Evolutionary conservation across 306 rosid species (phyloP).

Genomic region (Acacia confusa): DNA sequence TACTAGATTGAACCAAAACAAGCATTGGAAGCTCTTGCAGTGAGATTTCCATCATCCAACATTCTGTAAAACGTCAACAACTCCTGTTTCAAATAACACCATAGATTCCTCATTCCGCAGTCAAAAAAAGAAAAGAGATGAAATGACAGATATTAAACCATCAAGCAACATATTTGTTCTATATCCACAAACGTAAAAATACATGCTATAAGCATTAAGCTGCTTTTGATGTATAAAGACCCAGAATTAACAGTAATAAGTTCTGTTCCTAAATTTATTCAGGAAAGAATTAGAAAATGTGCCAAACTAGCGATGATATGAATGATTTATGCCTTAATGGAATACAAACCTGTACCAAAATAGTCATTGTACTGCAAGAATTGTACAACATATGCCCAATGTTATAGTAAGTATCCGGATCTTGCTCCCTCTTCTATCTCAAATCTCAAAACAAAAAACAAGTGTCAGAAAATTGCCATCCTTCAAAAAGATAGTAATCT

Average conservation of each 20-base stretch:
- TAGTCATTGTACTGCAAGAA: constrained; percentile 25
- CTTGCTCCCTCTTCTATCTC: constrained; percentile 24
- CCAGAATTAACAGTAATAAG: background rate
- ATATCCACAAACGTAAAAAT: background rate
- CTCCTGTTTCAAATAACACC: constrained; percentile 22
- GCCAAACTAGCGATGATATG: background rate
- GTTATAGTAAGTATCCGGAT: constrained; percentile 15
- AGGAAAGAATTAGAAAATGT: background rate
- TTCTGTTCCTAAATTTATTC: background rate
- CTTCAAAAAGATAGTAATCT: background rate
- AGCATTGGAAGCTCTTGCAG: constrained; percentile 22
- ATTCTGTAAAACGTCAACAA: constrained; percentile 20
- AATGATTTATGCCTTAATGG: background rate
- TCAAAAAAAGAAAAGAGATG: background rate
- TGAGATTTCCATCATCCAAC: constrained; percentile 12
- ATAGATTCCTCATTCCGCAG: background rate
- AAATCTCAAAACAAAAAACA: background rate
- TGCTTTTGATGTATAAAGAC: too few species aligned
- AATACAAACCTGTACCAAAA: constrained; percentile 2
- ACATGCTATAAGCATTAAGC: background rate
- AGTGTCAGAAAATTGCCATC: background rate
- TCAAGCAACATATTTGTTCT: background rate
- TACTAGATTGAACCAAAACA: too few species aligned
- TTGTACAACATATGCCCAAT: constrained; percentile 16
- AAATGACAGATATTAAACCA: background rate